A percentile compares a stretch with the other conserved stretches of the same genome.
Conservation (phyloP, 2,329 filamentous ascomycete genomes). For the Fusarium gaditjirri region DNA sequence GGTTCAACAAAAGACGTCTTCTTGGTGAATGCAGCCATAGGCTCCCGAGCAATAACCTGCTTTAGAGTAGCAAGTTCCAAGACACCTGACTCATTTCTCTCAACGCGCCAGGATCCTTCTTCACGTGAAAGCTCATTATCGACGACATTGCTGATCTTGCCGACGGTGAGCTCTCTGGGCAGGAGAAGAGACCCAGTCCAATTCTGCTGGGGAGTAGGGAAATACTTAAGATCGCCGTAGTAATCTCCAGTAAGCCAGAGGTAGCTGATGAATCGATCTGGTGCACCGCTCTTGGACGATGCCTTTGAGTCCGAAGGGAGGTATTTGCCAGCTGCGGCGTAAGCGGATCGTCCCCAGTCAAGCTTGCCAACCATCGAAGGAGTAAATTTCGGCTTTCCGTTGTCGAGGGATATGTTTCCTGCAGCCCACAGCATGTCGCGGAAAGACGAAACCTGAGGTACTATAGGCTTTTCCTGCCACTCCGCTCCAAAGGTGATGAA, state of each 20-base stretch:
- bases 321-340: constrained; percentile 56
- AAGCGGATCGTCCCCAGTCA: constrained; percentile 55
- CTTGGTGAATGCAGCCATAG: constrained; percentile 46
- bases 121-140: constrained; percentile 53
- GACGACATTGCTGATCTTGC: constrained; percentile 53
- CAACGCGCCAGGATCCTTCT: constrained; percentile 53
- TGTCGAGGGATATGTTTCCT: constrained; percentile 47
- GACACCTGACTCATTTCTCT: constrained; percentile 45
- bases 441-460: constrained; percentile 52
- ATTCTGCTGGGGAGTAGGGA: constrained; percentile 55
- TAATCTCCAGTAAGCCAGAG: constrained; percentile 57
- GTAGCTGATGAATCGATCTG: constrained; percentile 55
- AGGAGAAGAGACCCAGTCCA: constrained; percentile 57
- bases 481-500: constrained; percentile 56
- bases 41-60: constrained; percentile 53
- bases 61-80: constrained; percentile 52
- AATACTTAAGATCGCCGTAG: constrained; percentile 50
- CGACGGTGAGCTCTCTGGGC: constrained; percentile 54
- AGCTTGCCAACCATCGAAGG: constrained; percentile 55
- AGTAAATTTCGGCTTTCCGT: constrained; percentile 48
- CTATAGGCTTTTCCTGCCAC: constrained; percentile 54
- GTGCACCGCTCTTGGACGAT: constrained; percentile 51
- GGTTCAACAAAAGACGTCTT: constrained; percentile 40
- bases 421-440: constrained; percentile 56
- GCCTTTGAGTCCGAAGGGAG: constrained; percentile 52